Evolutionary conservation across 1,284 basidiomycete species (phyloP).

Genomic region (Pseudozyma sp.): DNA sequence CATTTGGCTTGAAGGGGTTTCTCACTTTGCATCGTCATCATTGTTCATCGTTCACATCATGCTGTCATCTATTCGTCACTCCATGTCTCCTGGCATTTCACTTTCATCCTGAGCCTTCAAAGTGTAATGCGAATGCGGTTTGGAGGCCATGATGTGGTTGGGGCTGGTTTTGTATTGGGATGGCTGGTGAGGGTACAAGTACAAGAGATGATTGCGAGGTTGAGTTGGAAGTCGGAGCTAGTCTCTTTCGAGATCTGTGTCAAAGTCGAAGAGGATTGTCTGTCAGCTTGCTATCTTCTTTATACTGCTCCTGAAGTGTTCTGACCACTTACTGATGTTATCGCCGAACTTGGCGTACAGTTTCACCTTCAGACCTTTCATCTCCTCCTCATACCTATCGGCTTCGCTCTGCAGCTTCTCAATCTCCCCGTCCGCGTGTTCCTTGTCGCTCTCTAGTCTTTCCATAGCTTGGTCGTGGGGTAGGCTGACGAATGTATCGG

Average conservation of each 20-base stretch:
- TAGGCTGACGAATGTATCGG: slow-evolving; percentile 88
- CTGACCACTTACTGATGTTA: slow-evolving; percentile 76
- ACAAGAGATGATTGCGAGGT: slow-evolving; percentile 2
- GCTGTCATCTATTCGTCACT: background rate
- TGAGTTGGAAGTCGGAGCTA: background rate
- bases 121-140: background rate
- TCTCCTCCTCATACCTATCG: slow-evolving; percentile 81
- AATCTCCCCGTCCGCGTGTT: slow-evolving; percentile 75
- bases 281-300: slow-evolving; percentile 1
- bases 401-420: slow-evolving; percentile 74
- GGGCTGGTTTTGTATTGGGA: no score
- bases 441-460: slow-evolving; percentile 80
- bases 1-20: background rate
- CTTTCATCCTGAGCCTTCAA: background rate
- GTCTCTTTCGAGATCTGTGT: slow-evolving; percentile 48
- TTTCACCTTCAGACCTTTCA: slow-evolving; percentile 88
- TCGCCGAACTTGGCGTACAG: slow-evolving; percentile 93
- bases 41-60: no score
- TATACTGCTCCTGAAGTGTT: background rate
- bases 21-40: background rate
- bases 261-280: background rate
- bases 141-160: no score
- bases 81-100: background rate
- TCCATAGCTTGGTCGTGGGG: slow-evolving; percentile 78
- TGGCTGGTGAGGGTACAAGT: slow-evolving; percentile 12